These are phyloP conservation scores for Hymenotorrendiella dingleyae DNA, from an alignment of 2,329 filamentous ascomycete genomes.

Conservation along the genomic window DNA sequence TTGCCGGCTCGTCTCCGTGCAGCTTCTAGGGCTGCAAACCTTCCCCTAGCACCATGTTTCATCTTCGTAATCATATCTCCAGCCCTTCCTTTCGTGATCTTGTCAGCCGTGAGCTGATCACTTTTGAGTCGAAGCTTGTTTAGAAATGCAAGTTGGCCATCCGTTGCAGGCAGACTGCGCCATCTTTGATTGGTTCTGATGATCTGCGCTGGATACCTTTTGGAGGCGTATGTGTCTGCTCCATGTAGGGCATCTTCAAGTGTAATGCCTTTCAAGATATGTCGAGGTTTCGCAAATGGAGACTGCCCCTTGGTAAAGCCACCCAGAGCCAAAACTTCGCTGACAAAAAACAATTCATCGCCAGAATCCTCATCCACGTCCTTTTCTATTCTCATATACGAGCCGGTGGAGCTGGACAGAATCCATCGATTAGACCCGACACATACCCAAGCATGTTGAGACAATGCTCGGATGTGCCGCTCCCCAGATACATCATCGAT, in stretches of 20 bases:
- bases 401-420: slow-evolving; percentile 59
- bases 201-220: slow-evolving; percentile 59
- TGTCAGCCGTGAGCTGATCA: slow-evolving; percentile 46
- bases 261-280: slow-evolving; percentile 58
- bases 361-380: slow-evolving; percentile 22
- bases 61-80: slow-evolving; percentile 90
- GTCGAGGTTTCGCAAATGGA: slow-evolving; percentile 63
- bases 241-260: slow-evolving; percentile 75
- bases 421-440: slow-evolving; percentile 66
- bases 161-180: slow-evolving; percentile 60
- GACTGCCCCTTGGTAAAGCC: slow-evolving; percentile 36
- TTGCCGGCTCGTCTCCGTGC: slow-evolving; percentile 45
- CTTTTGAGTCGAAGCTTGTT: slow-evolving; percentile 56
- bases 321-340: slow-evolving; percentile 31
- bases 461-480: slow-evolving; percentile 69
- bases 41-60: slow-evolving; percentile 71
- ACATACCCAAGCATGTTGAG: slow-evolving; percentile 76
- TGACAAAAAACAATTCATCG: slow-evolving; percentile 26
- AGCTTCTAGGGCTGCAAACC: slow-evolving; percentile 48
- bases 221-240: slow-evolving; percentile 72
- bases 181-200: slow-evolving; percentile 63
- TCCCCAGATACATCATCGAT: slow-evolving; percentile 78
- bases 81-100: slow-evolving; percentile 73
- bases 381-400: slow-evolving; percentile 47
- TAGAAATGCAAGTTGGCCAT: slow-evolving; percentile 61